phyloP scores from a whole-genome alignment of 805 yeast species.

The Nakazawaea siamensis region DNA sequence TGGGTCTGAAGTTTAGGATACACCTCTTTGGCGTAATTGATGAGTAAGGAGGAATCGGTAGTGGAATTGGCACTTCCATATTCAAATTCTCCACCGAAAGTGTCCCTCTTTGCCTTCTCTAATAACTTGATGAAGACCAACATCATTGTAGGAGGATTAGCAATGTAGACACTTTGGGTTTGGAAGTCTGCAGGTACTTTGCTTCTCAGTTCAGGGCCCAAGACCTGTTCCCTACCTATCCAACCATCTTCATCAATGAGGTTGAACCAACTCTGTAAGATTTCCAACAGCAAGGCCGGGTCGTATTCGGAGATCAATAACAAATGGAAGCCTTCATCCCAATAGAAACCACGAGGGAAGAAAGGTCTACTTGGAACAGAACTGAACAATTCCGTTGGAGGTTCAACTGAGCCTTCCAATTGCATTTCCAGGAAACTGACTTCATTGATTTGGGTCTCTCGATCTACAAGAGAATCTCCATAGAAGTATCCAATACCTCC shows the following conservation, averaged over 20 bases:
- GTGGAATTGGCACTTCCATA: slow-evolving; percentile 41
- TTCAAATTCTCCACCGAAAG: not conserved
- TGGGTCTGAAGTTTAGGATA: slow-evolving; percentile 75
- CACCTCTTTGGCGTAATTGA: slow-evolving; percentile 49
- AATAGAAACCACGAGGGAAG: slow-evolving; percentile 94
- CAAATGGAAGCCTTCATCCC: slow-evolving; percentile 98
- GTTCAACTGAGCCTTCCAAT: slow-evolving; percentile 51
- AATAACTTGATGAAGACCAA: slow-evolving; percentile 56
- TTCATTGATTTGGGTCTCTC: slow-evolving; percentile 59
- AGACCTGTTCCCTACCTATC: slow-evolving; percentile 92
- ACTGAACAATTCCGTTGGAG: slow-evolving; percentile 71
- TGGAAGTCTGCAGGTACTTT: slow-evolving; percentile 80
- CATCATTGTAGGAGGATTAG: slow-evolving; percentile 93
- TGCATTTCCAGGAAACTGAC: slow-evolving; percentile 52
- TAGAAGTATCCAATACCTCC: slow-evolving; percentile 89
- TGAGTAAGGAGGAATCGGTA: slow-evolving; percentile 48
- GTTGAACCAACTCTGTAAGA: slow-evolving; percentile 80
- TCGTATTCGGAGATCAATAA: slow-evolving; percentile 79
- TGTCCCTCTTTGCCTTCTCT: slow-evolving; percentile 29
- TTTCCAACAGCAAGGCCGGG: slow-evolving; percentile 70
- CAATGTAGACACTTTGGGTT: slow-evolving; percentile 81
- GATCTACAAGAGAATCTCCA: slow-evolving; percentile 78
- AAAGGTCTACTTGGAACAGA: slow-evolving; percentile 89
- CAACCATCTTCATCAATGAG: slow-evolving; percentile 88
- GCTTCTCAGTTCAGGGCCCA: slow-evolving; percentile 85